Percentiles rank a stretch among this genome's conserved stretches.
These are phyloP conservation scores for Metroxylon sagu DNA, from an alignment of 176 grass and related monocot genomes.

Conservation along the genomic window DNA sequence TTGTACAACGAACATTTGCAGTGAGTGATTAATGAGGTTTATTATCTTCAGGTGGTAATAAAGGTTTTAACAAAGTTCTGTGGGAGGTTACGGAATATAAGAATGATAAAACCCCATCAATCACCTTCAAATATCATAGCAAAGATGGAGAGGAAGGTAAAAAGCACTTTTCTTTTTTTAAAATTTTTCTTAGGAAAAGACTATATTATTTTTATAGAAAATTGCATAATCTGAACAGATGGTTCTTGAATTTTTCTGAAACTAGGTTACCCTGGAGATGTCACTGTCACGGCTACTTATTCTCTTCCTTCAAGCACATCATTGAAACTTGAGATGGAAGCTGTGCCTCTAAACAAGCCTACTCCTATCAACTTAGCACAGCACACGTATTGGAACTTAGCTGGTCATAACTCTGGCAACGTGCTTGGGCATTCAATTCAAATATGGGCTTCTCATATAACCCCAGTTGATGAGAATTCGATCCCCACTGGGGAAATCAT, in stretches of 20 bases:
- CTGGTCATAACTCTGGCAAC: constrained; percentile 71
- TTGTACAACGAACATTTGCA: too few species aligned
- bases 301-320: constrained; percentile 46
- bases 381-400: constrained; percentile 93
- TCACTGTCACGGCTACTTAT: constrained; percentile 43
- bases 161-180: not conserved
- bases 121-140: constrained; percentile 67
- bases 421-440: constrained; percentile 55
- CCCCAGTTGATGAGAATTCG: constrained; percentile 52
- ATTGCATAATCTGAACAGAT: not conserved
- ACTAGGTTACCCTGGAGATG: constrained; percentile 76
- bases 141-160: constrained; percentile 90
- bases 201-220: too few species aligned
- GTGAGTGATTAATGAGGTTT: not conserved
- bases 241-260: not conserved
- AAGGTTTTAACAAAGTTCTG: constrained; percentile 74
- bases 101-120: constrained; percentile 49
- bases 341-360: constrained; percentile 44
- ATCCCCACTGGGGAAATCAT: constrained; percentile 74
- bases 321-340: constrained; percentile 82
- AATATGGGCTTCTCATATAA: constrained; percentile 60
- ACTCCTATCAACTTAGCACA: constrained; percentile 72
- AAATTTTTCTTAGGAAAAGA: too few species aligned
- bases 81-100: constrained; percentile 64
- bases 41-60: constrained; percentile 44